These are phyloP conservation scores for Ramaria sp. DNA, from an alignment of 768 basidiomycete genomes.

Conservation along the genomic window DNA sequence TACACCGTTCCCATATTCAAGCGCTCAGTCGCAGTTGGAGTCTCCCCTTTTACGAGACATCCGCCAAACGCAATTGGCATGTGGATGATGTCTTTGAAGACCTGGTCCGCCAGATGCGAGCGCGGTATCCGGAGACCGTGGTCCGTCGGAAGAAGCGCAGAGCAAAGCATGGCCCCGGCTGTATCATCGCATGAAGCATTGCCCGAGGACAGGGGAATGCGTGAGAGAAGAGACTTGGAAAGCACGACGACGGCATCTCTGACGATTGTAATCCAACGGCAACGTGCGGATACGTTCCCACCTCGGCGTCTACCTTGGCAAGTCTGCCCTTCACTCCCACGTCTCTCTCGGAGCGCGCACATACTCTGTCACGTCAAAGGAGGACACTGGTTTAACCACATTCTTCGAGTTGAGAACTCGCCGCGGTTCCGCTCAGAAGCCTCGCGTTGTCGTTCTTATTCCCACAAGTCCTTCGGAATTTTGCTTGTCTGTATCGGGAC, in stretches of 20 bases:
- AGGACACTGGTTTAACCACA: too few relatives aligned
- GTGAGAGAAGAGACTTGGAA: not conserved
- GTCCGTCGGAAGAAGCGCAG: slow-evolving; percentile 24
- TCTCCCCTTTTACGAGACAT: slow-evolving; percentile 78
- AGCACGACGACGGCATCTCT: too few relatives aligned
- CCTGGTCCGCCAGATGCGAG: slow-evolving; percentile 64
- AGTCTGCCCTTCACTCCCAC: not conserved
- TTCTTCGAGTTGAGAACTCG: not conserved
- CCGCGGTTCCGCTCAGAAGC: not conserved
- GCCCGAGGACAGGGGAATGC: not conserved
- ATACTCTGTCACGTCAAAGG: not conserved
- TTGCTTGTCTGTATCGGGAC: not conserved
- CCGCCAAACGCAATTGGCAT: slow-evolving; percentile 80
- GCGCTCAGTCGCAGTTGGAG: slow-evolving; percentile 55
- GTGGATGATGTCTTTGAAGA: slow-evolving; percentile 71
- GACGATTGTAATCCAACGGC: not conserved
- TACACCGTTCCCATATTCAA: slow-evolving; percentile 53
- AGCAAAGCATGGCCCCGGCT: slow-evolving; percentile 12
- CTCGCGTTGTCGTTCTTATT: not conserved
- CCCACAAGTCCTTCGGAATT: not conserved
- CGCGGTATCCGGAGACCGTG: slow-evolving; percentile 43
- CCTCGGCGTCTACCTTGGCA: not conserved
- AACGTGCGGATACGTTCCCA: not conserved
- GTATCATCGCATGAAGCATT: slow-evolving; percentile 26
- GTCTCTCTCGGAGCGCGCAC: not conserved